These are phyloP conservation scores for Carex kokanica DNA, from an alignment of 176 grass and related monocot genomes.

Conservation along the genomic window DNA sequence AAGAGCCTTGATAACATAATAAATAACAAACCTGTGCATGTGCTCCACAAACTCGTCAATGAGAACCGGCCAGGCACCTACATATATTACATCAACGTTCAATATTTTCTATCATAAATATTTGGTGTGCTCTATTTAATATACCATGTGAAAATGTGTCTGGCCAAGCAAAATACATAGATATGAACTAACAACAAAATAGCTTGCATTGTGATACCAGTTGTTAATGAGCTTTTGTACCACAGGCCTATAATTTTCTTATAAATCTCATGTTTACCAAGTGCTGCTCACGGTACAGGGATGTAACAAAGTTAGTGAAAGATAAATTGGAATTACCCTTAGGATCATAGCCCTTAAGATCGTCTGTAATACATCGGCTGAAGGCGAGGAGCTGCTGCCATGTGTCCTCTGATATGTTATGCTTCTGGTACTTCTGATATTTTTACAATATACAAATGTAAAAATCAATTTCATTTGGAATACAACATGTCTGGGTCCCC, in stretches of 20 bases:
- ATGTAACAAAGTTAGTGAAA: neutral
- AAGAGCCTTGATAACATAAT: neutral
- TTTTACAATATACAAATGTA: slow-evolving; percentile 26
- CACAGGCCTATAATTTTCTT: neutral
- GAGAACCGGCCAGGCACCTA: slow-evolving; percentile 98
- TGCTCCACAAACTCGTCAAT: slow-evolving; percentile 99
- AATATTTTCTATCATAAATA: neutral
- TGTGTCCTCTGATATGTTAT: slow-evolving; percentile 90
- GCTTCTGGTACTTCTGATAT: slow-evolving; percentile 71
- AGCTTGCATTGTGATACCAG: neutral
- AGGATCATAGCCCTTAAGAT: slow-evolving; percentile 92
- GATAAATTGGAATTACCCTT: slow-evolving; percentile 44
- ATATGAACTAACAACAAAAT: slow-evolving; percentile 17
- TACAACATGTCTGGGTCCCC: neutral
- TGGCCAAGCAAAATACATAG: neutral
- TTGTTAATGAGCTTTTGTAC: neutral
- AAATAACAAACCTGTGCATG: slow-evolving; percentile 69
- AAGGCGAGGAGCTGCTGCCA: slow-evolving; percentile 95
- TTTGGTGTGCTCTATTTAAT: neutral
- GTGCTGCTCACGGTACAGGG: neutral
- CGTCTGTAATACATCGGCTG: slow-evolving; percentile 79
- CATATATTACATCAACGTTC: slow-evolving; percentile 25
- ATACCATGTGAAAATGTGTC: neutral
- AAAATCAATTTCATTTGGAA: slow-evolving; percentile 19
- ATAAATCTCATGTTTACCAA: neutral